Evolutionary conservation across 768 basidiomycete genomes (phyloP).

Genomic region (Leccinellum luteum): DNA sequence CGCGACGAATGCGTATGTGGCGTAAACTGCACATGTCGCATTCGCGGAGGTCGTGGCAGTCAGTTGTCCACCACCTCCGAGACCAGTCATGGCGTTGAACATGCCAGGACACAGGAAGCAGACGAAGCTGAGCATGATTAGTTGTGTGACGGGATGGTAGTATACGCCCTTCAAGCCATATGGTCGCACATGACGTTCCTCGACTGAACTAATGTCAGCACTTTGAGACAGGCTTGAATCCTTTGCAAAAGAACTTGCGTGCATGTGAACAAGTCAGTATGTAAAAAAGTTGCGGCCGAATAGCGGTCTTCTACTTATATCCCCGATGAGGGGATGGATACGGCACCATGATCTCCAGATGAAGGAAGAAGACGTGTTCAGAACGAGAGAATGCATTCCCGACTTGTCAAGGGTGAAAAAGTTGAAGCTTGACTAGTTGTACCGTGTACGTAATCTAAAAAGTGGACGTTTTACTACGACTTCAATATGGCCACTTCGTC

Average conservation of each 20-base stretch:
- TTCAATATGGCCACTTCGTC: not conserved
- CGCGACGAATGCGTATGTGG: constrained; percentile 52
- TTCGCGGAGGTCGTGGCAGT: constrained; percentile 65
- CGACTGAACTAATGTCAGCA: not conserved
- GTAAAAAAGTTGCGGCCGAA: not conserved
- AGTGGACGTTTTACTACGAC: too few relatives aligned
- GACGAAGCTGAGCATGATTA: constrained; percentile 64
- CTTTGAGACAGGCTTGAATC: not conserved
- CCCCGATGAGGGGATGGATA: not conserved
- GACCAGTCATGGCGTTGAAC: constrained; percentile 74
- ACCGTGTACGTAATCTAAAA: too few relatives aligned
- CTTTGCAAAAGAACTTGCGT: not conserved
- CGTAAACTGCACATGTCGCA: constrained; percentile 65
- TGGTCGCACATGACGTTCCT: constrained; percentile 40
- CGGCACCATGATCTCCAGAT: not conserved
- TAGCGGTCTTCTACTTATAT: constrained; percentile 2
- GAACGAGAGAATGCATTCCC: not conserved
- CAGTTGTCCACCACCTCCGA: constrained; percentile 75
- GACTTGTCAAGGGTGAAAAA: too few relatives aligned
- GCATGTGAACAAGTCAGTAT: not conserved
- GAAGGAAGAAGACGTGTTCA: not conserved
- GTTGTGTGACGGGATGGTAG: constrained; percentile 56
- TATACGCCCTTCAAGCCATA: constrained; percentile 53
- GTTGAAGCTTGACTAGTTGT: too few relatives aligned
- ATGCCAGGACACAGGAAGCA: constrained; percentile 60